Base-by-base conservation (phyloP, 106 monocot genomes). In the Acorus gramineus region DNA sequence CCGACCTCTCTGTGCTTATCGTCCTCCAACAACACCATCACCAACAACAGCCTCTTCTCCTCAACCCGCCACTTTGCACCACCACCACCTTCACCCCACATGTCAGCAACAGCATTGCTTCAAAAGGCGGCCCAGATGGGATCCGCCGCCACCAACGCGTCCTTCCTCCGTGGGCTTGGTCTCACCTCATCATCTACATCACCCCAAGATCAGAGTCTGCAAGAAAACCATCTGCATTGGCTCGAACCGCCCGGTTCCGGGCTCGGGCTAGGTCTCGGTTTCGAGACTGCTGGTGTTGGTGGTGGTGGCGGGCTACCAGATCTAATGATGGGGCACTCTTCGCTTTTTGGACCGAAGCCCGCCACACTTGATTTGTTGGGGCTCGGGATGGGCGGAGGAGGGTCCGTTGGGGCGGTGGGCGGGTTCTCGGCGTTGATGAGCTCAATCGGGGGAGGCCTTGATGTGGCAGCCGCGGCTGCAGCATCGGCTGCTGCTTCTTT, bases 341-440 rank as follows among this genome's bases (percentile, higher is more conserved):
- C 79, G 8, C 61, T 79, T 12, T 79, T 77, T 44, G 83, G 70
- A 49, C 45, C 73, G 2, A 86, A 84, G 55, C 89, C 90, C 11
- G 76, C 96, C 0, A 96, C 96, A 1, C 57, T 89, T 73, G 93
- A 93, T 53, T 86, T 93, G 7, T 70, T 93, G 3, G 93, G 93
- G 1, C 55, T 93, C 43, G 89, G 86, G 11, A 81, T 82, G 65
- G 85, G 82, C 6, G 6, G 9, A 13, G 14, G 3, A 61, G 42
- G 28, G 70, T 50, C 12, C 4, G 73, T 62, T 3, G 62, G 71
- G 2, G 55, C 70, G 28, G 69, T 52, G 7, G 74, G 83, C 11
- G 86, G 84, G 12, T 77, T 91, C 2, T 85, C 86, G n/a, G 82
- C 84, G 3, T 67, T 85, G 63, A 82, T 93, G 51, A 79, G 67